Percentiles rank a stretch among this genome's conserved stretches.
phyloP scores from a whole-genome alignment of 2,329 filamentous ascomycete genomes.

The Albophoma yamanashiensis region DNA sequence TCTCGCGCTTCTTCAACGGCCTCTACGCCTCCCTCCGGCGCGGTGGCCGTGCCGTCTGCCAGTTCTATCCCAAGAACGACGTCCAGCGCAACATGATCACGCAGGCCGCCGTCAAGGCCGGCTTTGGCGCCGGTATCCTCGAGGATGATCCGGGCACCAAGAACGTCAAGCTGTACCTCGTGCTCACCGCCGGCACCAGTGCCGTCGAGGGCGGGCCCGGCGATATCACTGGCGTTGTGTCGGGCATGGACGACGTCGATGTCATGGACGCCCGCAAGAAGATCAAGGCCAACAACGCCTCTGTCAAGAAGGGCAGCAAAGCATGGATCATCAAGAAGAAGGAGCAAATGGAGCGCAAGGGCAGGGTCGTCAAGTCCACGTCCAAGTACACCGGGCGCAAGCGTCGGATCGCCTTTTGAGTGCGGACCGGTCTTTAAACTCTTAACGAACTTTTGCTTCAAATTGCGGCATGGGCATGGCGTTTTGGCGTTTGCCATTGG shows the following conservation, averaged over 20 bases:
- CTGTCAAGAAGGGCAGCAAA: conserved; percentile 71
- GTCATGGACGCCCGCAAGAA: conserved; percentile 59
- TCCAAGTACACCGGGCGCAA: conserved; percentile 94
- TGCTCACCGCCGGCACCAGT: conserved; percentile 72
- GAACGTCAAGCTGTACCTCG: conserved; percentile 91
- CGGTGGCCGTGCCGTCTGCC: conserved; percentile 84
- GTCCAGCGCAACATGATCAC: conserved; percentile 87
- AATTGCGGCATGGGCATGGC: conserved; percentile 12
- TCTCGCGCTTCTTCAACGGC: conserved; percentile 84
- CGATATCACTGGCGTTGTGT: conserved; percentile 85
- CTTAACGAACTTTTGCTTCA: background rate
- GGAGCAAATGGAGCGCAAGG: conserved; percentile 88
- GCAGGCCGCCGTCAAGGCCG: conserved; percentile 79
- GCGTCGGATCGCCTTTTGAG: conserved; percentile 64
- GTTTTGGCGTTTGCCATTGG: conserved; percentile 1
- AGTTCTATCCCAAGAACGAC: conserved; percentile 97
- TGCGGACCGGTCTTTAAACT: conserved; percentile 2
- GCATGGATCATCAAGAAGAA: conserved; percentile 80
- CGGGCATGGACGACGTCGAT: conserved; percentile 81
- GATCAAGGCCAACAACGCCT: conserved; percentile 33
- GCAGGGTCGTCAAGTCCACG: conserved; percentile 83
- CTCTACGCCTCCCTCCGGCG: conserved; percentile 75
- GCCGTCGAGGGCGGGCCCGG: conserved; percentile 41
- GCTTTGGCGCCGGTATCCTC: conserved; percentile 87
- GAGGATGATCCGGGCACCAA: conserved; percentile 96